Evolutionary conservation across 2,329 filamentous ascomycete species (phyloP).

Genomic region (Fusarium sp.): DNA sequence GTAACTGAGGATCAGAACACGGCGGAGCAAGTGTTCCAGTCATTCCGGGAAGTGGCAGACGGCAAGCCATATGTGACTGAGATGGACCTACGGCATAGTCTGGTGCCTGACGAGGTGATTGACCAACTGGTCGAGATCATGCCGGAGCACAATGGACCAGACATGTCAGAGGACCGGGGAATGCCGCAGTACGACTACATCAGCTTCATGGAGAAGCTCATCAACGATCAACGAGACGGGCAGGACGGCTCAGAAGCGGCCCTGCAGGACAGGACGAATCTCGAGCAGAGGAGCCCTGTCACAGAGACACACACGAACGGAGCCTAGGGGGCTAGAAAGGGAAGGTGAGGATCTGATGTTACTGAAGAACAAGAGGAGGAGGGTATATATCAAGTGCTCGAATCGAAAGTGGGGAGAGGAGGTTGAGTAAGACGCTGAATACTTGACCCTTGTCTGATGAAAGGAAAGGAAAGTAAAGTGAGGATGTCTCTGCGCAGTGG

Average conservation of each 20-base stretch:
- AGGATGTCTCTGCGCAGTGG: constrained; percentile 10
- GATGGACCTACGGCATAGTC: constrained; percentile 92
- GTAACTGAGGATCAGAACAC: constrained; percentile 99
- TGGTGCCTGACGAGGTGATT: constrained; percentile 97
- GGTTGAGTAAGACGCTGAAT: constrained; percentile 18
- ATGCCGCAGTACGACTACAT: constrained; percentile 95
- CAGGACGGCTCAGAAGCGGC: constrained; percentile 45
- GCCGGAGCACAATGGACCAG: constrained; percentile 84
- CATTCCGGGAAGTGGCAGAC: constrained; percentile 96
- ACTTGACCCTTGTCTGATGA: constrained; percentile 8
- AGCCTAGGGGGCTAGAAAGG: constrained; percentile 24
- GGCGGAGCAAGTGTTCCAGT: constrained; percentile 97
- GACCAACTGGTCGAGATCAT: constrained; percentile 91
- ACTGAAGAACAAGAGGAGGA: not conserved
- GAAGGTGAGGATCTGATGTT: not conserved
- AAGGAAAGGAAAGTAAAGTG: constrained; percentile 5
- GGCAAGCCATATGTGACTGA: constrained; percentile 99
- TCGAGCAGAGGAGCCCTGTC: constrained; percentile 44
- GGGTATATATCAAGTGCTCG: constrained; percentile 29
- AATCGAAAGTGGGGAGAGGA: not conserved
- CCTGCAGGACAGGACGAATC: constrained; percentile 51
- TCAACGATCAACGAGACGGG: constrained; percentile 57
- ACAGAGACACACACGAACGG: constrained; percentile 49
- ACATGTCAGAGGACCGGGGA: constrained; percentile 86
- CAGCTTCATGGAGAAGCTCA: constrained; percentile 93